Evolutionary conservation across 768 basidiomycete genomes (phyloP), one percentile per base, ranked within the genome.

Genomic region (Daedaleopsis nitida): DNA sequence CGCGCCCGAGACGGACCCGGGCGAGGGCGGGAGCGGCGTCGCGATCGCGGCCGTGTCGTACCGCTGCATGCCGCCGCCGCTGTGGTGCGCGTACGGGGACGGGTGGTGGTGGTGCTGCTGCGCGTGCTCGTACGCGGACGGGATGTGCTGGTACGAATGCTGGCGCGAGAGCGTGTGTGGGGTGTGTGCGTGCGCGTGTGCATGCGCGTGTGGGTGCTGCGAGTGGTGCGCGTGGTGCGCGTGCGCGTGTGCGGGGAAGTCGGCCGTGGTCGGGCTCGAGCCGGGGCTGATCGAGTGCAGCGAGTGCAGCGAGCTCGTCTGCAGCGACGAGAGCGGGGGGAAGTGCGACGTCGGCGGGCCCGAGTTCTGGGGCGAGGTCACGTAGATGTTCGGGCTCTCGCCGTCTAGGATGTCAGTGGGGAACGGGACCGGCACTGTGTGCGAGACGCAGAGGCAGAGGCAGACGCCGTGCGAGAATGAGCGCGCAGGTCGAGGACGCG

Each of bases 351-450:
- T 81, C 13, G 77, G 73, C 14, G 73, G 70, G 5, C 76, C 76
- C 21, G 82, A 70, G 3, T 81, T 79, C 0, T 76, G 74, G 3
- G 90, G 88, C 0, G 87, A 86, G 3, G 88, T 92, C 65, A 92
- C 79, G 69, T 81, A 88, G 66, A 92, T 90, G 65, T 89, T 87
- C 10, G 89, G 88, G 55, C 79, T 72, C 8, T 84, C 84, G 23
- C 70, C 45, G 16, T 88, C 86, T 9, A 86, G 65, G 2, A 89
- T 73, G 58, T 89, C 88, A 7, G 72, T 63, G 16, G 77, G 77
- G 68, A 78, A 78, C 6, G 74, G 65, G 13, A 71, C 59, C 10
- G 72, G 71, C 52, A 76, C 74, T 75, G 61, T 37, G 51, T n/a
- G n/a, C n/a, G n/a, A n/a, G n/a, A n/a, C n/a, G n/a, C n/a, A n/a